phyloP scores from a whole-genome alignment of 2,329 filamentous ascomycete species.

The Beauveria australis region DNA sequence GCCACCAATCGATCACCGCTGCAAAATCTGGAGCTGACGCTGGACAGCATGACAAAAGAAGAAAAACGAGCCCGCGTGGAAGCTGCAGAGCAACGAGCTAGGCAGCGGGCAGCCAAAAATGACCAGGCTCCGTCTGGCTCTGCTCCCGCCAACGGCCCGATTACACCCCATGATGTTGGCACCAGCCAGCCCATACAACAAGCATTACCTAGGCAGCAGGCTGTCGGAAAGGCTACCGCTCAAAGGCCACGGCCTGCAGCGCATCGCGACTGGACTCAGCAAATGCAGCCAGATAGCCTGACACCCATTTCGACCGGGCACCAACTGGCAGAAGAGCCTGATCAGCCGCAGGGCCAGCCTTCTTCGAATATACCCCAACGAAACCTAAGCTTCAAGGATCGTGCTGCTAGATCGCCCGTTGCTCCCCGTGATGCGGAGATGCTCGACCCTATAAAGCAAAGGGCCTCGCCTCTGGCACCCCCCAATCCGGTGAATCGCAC shows the following conservation, averaged over 20 bases:
- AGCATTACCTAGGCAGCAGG: background rate
- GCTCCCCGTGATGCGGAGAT: background rate
- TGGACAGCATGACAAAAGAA: slow-evolving; percentile 91
- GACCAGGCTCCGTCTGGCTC: slow-evolving; percentile 12
- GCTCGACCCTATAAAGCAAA: slow-evolving; percentile 2
- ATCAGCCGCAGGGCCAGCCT: slow-evolving; percentile 11
- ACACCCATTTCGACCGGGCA: background rate
- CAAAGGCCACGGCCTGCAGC: background rate
- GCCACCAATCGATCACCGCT: slow-evolving; percentile 82
- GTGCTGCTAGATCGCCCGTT: slow-evolving; percentile 36
- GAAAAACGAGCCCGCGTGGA: slow-evolving; percentile 81
- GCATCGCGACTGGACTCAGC: slow-evolving; percentile 1
- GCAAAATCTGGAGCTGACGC: slow-evolving; percentile 83
- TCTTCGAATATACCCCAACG: slow-evolving; percentile 37
- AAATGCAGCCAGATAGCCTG: background rate
- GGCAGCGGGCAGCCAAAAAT: slow-evolving; percentile 47
- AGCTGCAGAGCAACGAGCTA: slow-evolving; percentile 68
- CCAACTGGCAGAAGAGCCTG: background rate
- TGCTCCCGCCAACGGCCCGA: background rate
- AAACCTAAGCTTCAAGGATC: slow-evolving; percentile 54
- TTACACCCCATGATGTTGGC: background rate
- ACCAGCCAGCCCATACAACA: background rate
- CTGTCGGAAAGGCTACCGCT: background rate
- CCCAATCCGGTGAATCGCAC: slow-evolving; percentile 25
- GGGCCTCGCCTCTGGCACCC: background rate